These are phyloP conservation scores for Noccaea bulbosa DNA, from an alignment of 345 rosid genomes.

Conservation along the genomic window DNA sequence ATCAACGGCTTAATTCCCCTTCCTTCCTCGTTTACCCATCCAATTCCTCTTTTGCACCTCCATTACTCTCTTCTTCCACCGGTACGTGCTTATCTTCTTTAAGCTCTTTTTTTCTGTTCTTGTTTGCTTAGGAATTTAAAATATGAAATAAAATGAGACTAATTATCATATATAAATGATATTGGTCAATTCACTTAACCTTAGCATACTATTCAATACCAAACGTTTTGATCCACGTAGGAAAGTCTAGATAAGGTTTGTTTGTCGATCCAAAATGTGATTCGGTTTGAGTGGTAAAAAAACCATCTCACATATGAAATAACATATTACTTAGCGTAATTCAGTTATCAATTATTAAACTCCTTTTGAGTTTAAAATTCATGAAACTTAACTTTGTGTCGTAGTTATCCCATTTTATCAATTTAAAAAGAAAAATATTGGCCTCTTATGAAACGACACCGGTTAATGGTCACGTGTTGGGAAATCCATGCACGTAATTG, in stretches of 20 bases:
- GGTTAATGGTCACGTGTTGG: not conserved
- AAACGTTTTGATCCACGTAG: too few relatives aligned
- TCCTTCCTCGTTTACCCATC: conserved; percentile 46
- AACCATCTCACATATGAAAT: too few relatives aligned
- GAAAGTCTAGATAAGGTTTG: too few relatives aligned
- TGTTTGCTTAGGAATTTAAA: not conserved
- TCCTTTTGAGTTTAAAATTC: not conserved
- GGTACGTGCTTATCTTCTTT: conserved; percentile 46
- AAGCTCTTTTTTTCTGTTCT: not conserved
- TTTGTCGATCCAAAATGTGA: too few relatives aligned
- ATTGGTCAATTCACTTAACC: too few relatives aligned
- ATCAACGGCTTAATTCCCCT: conserved; percentile 57
- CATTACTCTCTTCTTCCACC: conserved; percentile 42
- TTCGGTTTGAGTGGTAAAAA: too few relatives aligned
- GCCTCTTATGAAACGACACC: not conserved
- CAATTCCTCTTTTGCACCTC: conserved; percentile 38
- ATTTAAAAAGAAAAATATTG: not conserved
- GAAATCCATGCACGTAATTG: conserved; percentile 24
- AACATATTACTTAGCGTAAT: too few relatives aligned
- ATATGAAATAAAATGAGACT: not conserved
- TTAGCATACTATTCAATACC: too few relatives aligned
- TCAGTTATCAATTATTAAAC: not conserved
- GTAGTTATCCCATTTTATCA: not conserved
- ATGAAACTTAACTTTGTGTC: not conserved
- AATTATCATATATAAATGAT: too few relatives aligned